A percentile compares a stretch with the other conserved stretches of the same genome.
phyloP scores from a whole-genome alignment of 345 rosid species.

The Arabidopsis suecica region DNA sequence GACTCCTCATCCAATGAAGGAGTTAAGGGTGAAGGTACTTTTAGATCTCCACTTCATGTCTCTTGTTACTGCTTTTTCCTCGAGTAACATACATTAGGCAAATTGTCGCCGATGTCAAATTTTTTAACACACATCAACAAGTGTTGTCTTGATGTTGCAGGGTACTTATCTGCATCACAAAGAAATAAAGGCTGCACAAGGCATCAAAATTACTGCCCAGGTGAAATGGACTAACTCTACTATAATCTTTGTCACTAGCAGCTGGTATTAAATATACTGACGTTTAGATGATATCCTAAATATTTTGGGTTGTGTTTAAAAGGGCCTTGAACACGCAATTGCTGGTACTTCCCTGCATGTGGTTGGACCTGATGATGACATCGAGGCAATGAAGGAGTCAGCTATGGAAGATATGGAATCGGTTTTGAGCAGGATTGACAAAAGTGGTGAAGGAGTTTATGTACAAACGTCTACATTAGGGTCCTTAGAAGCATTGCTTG shows the following conservation, averaged over 20 bases:
- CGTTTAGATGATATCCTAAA: slow-evolving; percentile 21
- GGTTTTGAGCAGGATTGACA: slow-evolving; percentile 84
- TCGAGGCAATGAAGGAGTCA: slow-evolving; percentile 68
- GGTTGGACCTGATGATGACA: slow-evolving; percentile 75
- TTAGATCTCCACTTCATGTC: slow-evolving; percentile 7
- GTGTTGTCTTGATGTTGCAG: slow-evolving; percentile 55
- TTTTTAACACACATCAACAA: slow-evolving; percentile 10
- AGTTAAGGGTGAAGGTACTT: slow-evolving; percentile 86
- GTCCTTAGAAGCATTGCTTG: slow-evolving; percentile 93
- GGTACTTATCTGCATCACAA: slow-evolving; percentile 86
- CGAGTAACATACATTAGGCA: not conserved
- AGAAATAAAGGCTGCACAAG: slow-evolving; percentile 93
- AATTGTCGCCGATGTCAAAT: not conserved
- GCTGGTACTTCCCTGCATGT: slow-evolving; percentile 93
- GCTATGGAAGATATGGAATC: slow-evolving; percentile 89
- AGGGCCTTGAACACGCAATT: slow-evolving; percentile 96
- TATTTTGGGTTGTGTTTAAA: slow-evolving; percentile 24
- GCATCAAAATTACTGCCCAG: slow-evolving; percentile 94
- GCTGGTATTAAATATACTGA: not conserved
- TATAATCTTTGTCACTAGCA: no score
- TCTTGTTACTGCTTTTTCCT: slow-evolving; percentile 13
- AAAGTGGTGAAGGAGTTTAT: slow-evolving; percentile 89
- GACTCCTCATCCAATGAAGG: slow-evolving; percentile 99
- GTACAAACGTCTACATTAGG: slow-evolving; percentile 98
- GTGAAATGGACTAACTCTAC: slow-evolving; percentile 38